phyloP scores from a whole-genome alignment of 1,284 basidiomycete species.

The Golubevia pallescens region DNA sequence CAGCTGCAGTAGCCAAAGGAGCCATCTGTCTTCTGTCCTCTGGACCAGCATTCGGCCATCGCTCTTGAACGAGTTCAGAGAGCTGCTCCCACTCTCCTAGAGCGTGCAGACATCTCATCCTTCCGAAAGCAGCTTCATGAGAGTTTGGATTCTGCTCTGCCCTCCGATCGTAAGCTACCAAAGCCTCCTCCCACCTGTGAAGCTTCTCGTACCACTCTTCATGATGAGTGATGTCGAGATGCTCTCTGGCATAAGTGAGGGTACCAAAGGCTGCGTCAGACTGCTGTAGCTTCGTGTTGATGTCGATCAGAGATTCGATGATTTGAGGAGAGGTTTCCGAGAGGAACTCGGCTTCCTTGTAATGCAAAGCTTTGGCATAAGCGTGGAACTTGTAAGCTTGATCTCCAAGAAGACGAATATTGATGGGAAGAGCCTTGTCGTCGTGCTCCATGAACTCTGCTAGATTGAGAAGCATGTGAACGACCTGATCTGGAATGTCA shows the following conservation, averaged over 20 bases:
- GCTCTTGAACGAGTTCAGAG: conserved; percentile 82
- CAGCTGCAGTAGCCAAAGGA: conserved; percentile 93
- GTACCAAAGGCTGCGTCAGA: conserved; percentile 60
- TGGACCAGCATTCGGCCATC: conserved; percentile 82
- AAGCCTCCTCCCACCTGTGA: conserved; percentile 93
- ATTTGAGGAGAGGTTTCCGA: conserved; percentile 80
- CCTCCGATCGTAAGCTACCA: conserved; percentile 84
- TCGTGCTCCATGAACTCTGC: conserved; percentile 99
- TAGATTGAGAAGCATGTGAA: conserved; percentile 92
- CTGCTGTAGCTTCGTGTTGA: conserved; percentile 96
- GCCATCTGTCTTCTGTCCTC: conserved; percentile 91
- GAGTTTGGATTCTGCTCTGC: conserved; percentile 74
- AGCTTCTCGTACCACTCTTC: conserved; percentile 98
- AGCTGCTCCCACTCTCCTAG: conserved; percentile 97
- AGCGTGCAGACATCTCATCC: conserved; percentile 95
- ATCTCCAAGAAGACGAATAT: conserved; percentile 89
- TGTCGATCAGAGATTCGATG: conserved; percentile 92
- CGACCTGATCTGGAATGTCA: conserved; percentile 83
- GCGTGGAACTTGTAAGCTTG: conserved; percentile 90
- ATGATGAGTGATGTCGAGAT: conserved; percentile 78
- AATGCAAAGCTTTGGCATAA: conserved; percentile 96
- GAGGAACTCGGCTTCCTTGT: conserved; percentile 98
- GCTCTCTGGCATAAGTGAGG: conserved; percentile 55
- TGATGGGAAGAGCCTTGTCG: conserved; percentile 93
- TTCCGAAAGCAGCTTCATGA: conserved; percentile 79